Evolutionary conservation across 2,329 filamentous ascomycete genomes (phyloP), one percentile per base, ranked within the genome.

Genomic region (Apiospora sp.): DNA sequence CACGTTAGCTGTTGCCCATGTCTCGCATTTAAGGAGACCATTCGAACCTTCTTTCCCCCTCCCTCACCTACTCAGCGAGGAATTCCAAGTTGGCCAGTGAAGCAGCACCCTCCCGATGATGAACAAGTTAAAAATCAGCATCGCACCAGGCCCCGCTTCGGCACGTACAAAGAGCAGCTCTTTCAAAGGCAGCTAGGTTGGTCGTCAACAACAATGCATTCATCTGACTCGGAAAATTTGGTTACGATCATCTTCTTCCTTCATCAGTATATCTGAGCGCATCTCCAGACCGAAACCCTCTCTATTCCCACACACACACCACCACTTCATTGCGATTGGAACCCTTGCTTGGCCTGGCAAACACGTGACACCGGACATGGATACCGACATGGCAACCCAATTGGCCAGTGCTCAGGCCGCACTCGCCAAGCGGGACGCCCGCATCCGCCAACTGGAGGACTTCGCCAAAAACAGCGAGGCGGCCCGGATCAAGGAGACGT

Each of bases 171-270:
- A 41, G 58, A 64, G 34, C 34, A n/a, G 58, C 58, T 64, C 58
- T 64, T 64, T 64, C 58, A 64, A 64, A 64, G 58, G 58, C 30
- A 64, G 58, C 58, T 64, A 64, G 58, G 58, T 64, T n/a, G 58
- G 58, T 64, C 58, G 58, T 37, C 58, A 41, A 41, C 58, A 64
- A 64, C 58, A 64, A 64, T 64, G 58, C 58, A 41, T 64, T 64
- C 34, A 13, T 64, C 58, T 64, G 58, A 34, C 58, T 64, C 19
- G 34, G 34, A 41, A 64, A 64, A 64, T 64, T n/a, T 41, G 58
- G 34, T 64, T 64, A 41, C 58, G 34, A 64, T 64, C 58, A 41
- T 64, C 41, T 64, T 64, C 58, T 37, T 41, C 22, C 34, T n/a
- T n/a, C 58, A 41, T 64, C 34, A 22, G 58, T 64, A 24, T 41